Percentiles rank a stretch among this genome's conserved stretches.
Conservation (phyloP, 2,329 filamentous ascomycete genomes). For the Fusarium praegraminearum region DNA sequence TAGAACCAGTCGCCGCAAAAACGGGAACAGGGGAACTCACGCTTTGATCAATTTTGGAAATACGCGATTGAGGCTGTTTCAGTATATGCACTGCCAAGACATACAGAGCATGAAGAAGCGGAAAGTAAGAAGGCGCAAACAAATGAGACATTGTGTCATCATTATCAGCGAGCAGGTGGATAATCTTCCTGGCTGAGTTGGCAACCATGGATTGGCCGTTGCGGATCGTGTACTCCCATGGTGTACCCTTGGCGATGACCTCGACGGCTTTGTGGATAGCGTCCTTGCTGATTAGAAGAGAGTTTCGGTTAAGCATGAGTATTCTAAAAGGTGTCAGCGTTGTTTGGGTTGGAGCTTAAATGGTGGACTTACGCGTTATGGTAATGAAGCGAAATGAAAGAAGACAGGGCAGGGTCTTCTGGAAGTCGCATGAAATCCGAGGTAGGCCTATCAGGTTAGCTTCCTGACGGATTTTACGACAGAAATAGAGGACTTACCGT, state of each 20-base stretch:
- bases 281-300: background rate
- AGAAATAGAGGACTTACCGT: too few species aligned
- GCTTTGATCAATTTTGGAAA: constrained; percentile 14
- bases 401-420: background rate
- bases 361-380: constrained; percentile 1
- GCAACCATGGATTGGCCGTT: constrained; percentile 15
- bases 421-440: constrained; percentile 1
- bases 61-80: constrained; percentile 6
- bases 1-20: accelerated
- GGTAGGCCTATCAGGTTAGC: background rate
- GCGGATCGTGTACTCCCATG: constrained; percentile 5
- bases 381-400: constrained; percentile 4
- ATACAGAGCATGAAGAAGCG: constrained; percentile 3
- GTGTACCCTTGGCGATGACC: constrained; percentile 7
- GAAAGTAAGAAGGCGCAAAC: background rate
- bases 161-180: background rate
- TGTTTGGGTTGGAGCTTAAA: too few species aligned
- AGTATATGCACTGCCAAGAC: constrained; percentile 4
- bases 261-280: constrained; percentile 9
- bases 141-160: background rate
- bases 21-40: background rate
- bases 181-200: constrained; percentile 10
- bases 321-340: background rate
- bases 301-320: constrained; percentile 9
- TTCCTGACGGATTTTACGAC: too few species aligned